Evolutionary conservation across 176 grass and related monocot species (phyloP).

Genomic region (Thalia dealbata): DNA sequence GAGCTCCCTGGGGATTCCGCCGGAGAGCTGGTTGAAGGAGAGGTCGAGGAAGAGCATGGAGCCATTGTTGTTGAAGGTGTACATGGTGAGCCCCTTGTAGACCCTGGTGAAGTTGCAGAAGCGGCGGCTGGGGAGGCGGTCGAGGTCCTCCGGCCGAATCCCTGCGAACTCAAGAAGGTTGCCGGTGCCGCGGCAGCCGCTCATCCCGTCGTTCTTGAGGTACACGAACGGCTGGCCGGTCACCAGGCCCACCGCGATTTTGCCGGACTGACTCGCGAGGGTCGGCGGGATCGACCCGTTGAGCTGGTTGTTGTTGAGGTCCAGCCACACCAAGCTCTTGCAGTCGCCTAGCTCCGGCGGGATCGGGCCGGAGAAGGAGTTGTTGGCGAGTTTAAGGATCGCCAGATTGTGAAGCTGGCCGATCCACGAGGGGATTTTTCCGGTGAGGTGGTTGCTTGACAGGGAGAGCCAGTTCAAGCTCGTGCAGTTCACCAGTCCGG

Average conservation of each 20-base stretch:
- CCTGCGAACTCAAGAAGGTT: slow-evolving; percentile 21
- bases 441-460: slow-evolving; percentile 12
- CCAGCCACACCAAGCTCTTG: slow-evolving; percentile 19
- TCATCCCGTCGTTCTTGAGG: slow-evolving; percentile 17
- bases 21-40: slow-evolving; percentile 26
- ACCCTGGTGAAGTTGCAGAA: slow-evolving; percentile 26
- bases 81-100: slow-evolving; percentile 19
- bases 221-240: slow-evolving; percentile 20
- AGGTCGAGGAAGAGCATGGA: slow-evolving; percentile 38
- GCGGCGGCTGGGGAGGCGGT: slow-evolving; percentile 6
- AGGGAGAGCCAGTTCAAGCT: slow-evolving; percentile 17
- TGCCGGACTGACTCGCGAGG: slow-evolving; percentile 9
- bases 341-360: slow-evolving; percentile 17
- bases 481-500: not conserved
- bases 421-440: slow-evolving; percentile 11
- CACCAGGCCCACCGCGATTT: slow-evolving; percentile 4
- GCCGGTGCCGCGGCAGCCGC: slow-evolving; percentile 16
- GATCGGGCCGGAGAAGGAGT: slow-evolving; percentile 17
- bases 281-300: slow-evolving; percentile 5
- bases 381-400: slow-evolving; percentile 17
- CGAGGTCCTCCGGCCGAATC: slow-evolving; percentile 21
- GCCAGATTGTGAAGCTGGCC: slow-evolving; percentile 15
- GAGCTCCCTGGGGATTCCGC: slow-evolving; percentile 23
- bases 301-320: slow-evolving; percentile 15
- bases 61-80: slow-evolving; percentile 24